phyloP scores from a whole-genome alignment of 352 stramenopile genomes.

The Phytophthora hybrid region DNA sequence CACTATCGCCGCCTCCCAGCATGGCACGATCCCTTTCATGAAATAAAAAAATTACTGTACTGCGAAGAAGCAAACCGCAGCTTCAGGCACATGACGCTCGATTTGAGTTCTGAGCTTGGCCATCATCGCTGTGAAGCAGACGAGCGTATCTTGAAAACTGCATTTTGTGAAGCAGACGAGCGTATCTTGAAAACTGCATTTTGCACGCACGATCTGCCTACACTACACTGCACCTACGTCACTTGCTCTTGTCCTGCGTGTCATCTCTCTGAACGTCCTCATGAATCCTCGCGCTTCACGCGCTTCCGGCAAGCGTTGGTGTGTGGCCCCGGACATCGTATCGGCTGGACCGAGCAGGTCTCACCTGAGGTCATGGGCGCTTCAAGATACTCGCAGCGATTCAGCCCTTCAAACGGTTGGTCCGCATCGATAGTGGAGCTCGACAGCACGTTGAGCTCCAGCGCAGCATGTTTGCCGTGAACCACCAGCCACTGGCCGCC shows the following conservation, averaged over 20 bases:
- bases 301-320: conserved; percentile 27
- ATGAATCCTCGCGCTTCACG: background rate
- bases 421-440: background rate
- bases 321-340: conserved; percentile 22
- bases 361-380: conserved; percentile 46
- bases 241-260: conserved; percentile 17
- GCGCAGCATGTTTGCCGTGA: conserved; percentile 30
- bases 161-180: background rate
- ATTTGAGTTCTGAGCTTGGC: background rate
- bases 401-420: conserved; percentile 13
- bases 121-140: background rate
- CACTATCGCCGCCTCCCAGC: conserved; percentile 35
- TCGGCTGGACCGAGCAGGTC: conserved; percentile 11
- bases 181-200: conserved; percentile 3
- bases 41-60: no score
- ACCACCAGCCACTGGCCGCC: conserved; percentile 33
- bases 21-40: no score
- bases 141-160: no score
- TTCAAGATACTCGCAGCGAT: conserved; percentile 47
- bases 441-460: conserved; percentile 33
- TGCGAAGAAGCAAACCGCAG: no score
- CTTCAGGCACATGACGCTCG: background rate
- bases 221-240: conserved; percentile 1
- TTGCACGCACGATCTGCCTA: background rate
- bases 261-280: conserved; percentile 19